Evolutionary conservation across 192 early-diverging fungal genomes (phyloP).

Genomic region (Umbelopsis sp.): DNA sequence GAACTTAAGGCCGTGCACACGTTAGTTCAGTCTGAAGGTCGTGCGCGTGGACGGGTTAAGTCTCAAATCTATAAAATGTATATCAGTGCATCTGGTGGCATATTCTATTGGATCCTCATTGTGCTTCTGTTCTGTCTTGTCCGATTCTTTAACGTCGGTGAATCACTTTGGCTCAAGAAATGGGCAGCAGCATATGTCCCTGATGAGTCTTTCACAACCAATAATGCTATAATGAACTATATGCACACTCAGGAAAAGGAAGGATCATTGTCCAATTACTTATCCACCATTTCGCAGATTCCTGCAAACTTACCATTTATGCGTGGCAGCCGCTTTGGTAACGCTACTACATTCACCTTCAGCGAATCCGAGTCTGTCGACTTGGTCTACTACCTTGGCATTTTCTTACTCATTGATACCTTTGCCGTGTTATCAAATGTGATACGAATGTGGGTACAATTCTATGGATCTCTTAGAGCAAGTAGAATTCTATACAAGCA

Average conservation of each 20-base stretch:
- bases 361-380: conserved; percentile 38
- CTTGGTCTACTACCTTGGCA: conserved; percentile 60
- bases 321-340: not conserved
- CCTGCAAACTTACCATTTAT: conserved; percentile 6
- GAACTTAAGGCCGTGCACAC: conserved; percentile 31
- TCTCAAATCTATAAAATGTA: conserved; percentile 75
- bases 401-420: conserved; percentile 61
- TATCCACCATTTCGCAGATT: not conserved
- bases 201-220: not conserved
- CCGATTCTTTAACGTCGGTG: conserved; percentile 47
- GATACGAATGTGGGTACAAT: conserved; percentile 47
- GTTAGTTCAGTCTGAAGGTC: conserved; percentile 81
- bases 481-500: conserved; percentile 55
- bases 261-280: not conserved
- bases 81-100: conserved; percentile 60
- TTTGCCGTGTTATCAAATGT: not conserved
- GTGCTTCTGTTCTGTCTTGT: conserved; percentile 39
- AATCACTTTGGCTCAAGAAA: conserved; percentile 53
- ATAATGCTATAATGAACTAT: not conserved
- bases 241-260: not conserved
- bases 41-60: conserved; percentile 76
- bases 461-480: conserved; percentile 55
- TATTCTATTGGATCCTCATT: conserved; percentile 56
- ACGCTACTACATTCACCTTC: conserved; percentile 2
- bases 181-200: conserved; percentile 44